Percentiles rank a stretch among this genome's conserved stretches.
Evolutionary conservation across 179 eudicot species (phyloP).

Genomic region (Silene vulgaris): DNA sequence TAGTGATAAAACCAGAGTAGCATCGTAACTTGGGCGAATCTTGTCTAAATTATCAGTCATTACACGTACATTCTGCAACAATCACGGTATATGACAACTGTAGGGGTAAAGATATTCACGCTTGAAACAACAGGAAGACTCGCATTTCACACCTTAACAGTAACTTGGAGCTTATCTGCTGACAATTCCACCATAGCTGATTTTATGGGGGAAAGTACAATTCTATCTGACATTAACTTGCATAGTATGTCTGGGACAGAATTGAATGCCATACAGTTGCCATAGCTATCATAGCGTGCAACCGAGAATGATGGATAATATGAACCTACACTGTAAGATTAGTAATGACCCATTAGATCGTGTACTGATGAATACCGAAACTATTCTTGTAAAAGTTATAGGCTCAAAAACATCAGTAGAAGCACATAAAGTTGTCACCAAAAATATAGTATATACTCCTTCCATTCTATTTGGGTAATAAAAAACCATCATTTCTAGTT

Average conservation of each 20-base stretch:
- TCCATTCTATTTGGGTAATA: background rate
- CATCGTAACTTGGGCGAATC: constrained; percentile 51
- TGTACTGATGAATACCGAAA: too few species aligned
- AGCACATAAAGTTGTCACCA: too few species aligned
- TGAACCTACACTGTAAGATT: constrained; percentile 29
- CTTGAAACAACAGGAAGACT: background rate
- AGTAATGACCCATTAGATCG: constrained; percentile 15
- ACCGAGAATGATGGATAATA: constrained; percentile 26
- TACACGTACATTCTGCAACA: constrained; percentile 39
- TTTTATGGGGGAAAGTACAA: constrained; percentile 16
- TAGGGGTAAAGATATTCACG: background rate
- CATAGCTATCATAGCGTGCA: constrained; percentile 27
- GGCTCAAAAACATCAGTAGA: background rate
- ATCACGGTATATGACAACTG: background rate
- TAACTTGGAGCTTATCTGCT: constrained; percentile 17
- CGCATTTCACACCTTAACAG: constrained; percentile 25
- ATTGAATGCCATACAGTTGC: constrained; percentile 29
- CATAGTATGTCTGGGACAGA: constrained; percentile 13
- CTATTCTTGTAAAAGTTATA: background rate
- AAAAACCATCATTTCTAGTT: background rate
- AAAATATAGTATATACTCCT: background rate
- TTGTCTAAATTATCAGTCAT: constrained; percentile 38
- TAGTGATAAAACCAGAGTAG: constrained; percentile 36
- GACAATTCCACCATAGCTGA: constrained; percentile 23
- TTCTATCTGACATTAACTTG: constrained; percentile 17